Conservation (phyloP, 441 rosid genomes). For the Capsella rubella region DNA sequence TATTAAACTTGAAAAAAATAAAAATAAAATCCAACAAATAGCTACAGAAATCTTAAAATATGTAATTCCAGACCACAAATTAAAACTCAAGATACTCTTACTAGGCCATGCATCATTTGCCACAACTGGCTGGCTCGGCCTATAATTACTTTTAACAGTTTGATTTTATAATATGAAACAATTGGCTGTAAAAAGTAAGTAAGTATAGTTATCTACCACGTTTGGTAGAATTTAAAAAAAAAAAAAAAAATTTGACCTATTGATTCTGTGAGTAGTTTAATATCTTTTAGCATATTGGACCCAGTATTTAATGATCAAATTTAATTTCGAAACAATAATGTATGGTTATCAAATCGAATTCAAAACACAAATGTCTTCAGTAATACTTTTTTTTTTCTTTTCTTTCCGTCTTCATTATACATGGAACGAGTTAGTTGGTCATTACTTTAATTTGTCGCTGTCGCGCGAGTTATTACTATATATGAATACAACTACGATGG, state of each 20-base stretch:
- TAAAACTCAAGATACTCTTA: not conserved
- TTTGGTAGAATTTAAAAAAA: not conserved
- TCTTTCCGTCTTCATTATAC: slow-evolving; percentile 9
- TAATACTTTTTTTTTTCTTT: not conserved
- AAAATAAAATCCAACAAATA: no score
- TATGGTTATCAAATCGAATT: slow-evolving; percentile 13
- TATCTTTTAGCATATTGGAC: slow-evolving; percentile 16
- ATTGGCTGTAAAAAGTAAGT: not conserved
- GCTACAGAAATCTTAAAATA: no score
- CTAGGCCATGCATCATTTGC: slow-evolving; percentile 15
- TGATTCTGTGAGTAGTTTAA: not conserved
- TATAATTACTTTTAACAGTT: slow-evolving; percentile 2
- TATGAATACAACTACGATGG: not conserved
- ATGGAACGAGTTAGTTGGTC: slow-evolving; percentile 21
- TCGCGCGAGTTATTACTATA: slow-evolving; percentile 7
- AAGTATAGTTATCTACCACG: not conserved
- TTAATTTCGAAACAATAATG: slow-evolving; percentile 17
- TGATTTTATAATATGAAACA: not conserved
- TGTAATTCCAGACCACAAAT: not conserved
- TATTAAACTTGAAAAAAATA: not conserved
- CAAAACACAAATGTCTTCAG: slow-evolving; percentile 1
- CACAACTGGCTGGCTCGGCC: slow-evolving; percentile 20
- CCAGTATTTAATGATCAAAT: slow-evolving; percentile 26
- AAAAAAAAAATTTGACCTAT: not conserved
- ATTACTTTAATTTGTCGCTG: slow-evolving; percentile 2